phyloP scores from a whole-genome alignment of 345 rosid genomes.

The Clarkia xantiana region DNA sequence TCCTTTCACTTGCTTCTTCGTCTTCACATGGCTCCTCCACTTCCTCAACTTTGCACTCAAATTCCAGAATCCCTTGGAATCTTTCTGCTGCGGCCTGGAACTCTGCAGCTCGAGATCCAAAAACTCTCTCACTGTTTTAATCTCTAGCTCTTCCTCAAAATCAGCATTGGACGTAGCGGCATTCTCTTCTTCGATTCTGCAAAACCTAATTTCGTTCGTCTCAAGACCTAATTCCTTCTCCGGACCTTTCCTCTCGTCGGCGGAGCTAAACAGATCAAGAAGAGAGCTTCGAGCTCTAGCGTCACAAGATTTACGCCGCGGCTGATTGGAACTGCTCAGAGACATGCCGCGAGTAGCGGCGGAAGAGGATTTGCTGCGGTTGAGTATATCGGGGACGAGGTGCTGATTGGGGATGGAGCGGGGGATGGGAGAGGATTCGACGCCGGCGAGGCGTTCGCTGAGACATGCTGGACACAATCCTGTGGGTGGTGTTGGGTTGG shows the following conservation, averaged over 20 bases:
- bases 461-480: slow-evolving; percentile 69
- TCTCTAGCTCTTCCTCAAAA: slow-evolving; percentile 27
- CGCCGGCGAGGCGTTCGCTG: slow-evolving; percentile 61
- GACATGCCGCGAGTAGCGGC: slow-evolving; percentile 12
- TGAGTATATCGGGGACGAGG: slow-evolving; percentile 22
- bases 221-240: slow-evolving; percentile 3
- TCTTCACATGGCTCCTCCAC: slow-evolving; percentile 32
- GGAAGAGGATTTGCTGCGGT: slow-evolving; percentile 40
- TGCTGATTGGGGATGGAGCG: slow-evolving; percentile 13
- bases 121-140: slow-evolving; percentile 47
- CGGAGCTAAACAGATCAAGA: slow-evolving; percentile 21
- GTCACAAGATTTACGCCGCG: slow-evolving; percentile 48
- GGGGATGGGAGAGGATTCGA: slow-evolving; percentile 23
- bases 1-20: slow-evolving; percentile 6
- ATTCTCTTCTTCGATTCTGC: not conserved
- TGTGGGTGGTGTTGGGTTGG: slow-evolving; percentile 23
- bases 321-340: slow-evolving; percentile 17
- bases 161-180: slow-evolving; percentile 1
- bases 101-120: slow-evolving; percentile 48
- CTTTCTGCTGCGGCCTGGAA: slow-evolving; percentile 18
- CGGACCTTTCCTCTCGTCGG: slow-evolving; percentile 9
- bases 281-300: slow-evolving; percentile 22
- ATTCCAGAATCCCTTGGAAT: slow-evolving; percentile 24
- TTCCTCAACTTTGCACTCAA: slow-evolving; percentile 39
- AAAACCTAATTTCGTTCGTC: slow-evolving; percentile 4